phyloP scores from a whole-genome alignment of 2,329 filamentous ascomycete species.

The Zymoseptoria passerinii region DNA sequence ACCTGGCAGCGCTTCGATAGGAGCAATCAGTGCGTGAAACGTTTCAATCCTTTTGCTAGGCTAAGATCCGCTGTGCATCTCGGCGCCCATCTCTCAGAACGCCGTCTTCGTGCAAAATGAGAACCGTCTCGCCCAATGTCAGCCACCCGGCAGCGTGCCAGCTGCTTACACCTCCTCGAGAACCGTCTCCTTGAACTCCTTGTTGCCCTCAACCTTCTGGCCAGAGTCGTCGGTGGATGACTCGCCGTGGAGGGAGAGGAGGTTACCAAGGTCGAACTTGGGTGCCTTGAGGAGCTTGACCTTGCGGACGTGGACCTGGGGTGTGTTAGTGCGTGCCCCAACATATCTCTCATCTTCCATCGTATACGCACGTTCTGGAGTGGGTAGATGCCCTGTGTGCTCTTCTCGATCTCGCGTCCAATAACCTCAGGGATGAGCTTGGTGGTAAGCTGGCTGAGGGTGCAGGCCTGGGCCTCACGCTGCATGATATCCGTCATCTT shows the following conservation, averaged over 20 bases:
- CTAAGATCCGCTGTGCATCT: slow-evolving; percentile 16
- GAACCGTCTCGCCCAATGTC: slow-evolving; percentile 19
- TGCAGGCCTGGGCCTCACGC: slow-evolving; percentile 90
- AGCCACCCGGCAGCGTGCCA: slow-evolving; percentile 14
- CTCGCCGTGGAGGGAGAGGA: slow-evolving; percentile 96
- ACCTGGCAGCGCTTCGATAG: neutral
- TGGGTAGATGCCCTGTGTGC: slow-evolving; percentile 98
- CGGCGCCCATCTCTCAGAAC: slow-evolving; percentile 20
- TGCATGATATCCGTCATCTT: slow-evolving; percentile 99
- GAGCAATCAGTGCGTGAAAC: slow-evolving; percentile 8
- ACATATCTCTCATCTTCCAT: neutral
- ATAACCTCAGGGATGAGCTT: slow-evolving; percentile 99
- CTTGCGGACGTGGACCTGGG: slow-evolving; percentile 97
- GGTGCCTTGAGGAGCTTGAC: slow-evolving; percentile 98
- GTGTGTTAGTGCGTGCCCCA: slow-evolving; percentile 28
- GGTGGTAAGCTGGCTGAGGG: slow-evolving; percentile 88
- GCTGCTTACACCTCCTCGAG: slow-evolving; percentile 76
- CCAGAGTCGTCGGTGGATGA: slow-evolving; percentile 91
- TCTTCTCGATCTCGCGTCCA: slow-evolving; percentile 99
- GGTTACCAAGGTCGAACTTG: slow-evolving; percentile 96
- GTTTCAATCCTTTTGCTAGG: slow-evolving; percentile 20
- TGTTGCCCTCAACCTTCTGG: slow-evolving; percentile 74
- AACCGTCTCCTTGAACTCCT: slow-evolving; percentile 98
- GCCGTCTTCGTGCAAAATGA: slow-evolving; percentile 21
- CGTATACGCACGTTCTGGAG: slow-evolving; percentile 79